Base-by-base conservation (phyloP, 1,284 basidiomycete genomes). In the Pseudozyma hubeiensis region DNA sequence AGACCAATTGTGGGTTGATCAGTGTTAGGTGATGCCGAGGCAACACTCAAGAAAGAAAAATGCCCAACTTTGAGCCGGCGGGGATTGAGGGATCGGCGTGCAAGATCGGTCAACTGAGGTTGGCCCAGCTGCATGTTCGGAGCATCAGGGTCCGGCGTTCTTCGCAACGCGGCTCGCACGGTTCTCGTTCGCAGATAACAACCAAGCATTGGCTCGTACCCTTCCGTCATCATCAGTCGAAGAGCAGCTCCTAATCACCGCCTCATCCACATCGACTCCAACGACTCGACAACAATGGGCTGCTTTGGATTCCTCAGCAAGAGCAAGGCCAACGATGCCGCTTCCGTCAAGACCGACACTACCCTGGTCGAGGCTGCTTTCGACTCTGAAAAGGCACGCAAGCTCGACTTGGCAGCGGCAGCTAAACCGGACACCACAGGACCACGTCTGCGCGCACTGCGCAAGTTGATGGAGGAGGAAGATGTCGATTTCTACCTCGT, bases 381-480 rank as follows among this genome's bases (percentile, higher is more conserved):
- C 39, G 58, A 65, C 13, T 48, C 54, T 7, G 65, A 57, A 19
- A 60, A 64, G 41, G 30, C 41, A n/a, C 43, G 52, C 52, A 64
- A 64, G 55, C 47, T 44, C 7, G 52, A 13, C 13, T 5, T 41
- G 3, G 13, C 19, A 14, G 37, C 48, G 5, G 24, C 44, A 3
- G 14, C 16, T 43, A 77, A 77, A 52, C 69, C 63, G 2, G 57
- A 69, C 17, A 19, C 61, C 13, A 77, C 74, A 5, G 74, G 69
- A 1, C 52, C 53, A 2, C 75, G 91, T 31, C 85, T 97, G 48
- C 87, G 87, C 1, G 89, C 90, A 53, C 84, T 79, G 6, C 75
- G 78, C 13, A 50, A 61, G 45, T 57, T 63, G n/a, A 77, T 83
- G 77, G 51, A 66, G 3, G 61, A 68, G 10, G 75, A 75, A 29